A percentile compares a stretch with the other conserved stretches of the same genome.
Conservation (phyloP, 148 eudicot species). For the Dysphania ambrosioides region DNA sequence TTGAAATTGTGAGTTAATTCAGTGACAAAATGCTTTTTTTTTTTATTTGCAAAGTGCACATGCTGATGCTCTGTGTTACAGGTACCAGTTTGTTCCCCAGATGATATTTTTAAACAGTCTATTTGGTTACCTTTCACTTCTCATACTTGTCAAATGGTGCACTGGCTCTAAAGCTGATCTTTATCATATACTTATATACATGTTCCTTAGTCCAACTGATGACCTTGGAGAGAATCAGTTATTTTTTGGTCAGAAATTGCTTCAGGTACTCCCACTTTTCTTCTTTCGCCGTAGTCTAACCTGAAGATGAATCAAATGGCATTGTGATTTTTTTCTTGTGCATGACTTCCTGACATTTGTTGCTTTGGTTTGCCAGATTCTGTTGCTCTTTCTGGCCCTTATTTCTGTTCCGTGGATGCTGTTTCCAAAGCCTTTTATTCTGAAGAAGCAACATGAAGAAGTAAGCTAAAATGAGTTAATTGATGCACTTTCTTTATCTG, state of each 20-base stretch:
- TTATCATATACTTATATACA: constrained; percentile 84
- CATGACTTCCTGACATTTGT: constrained; percentile 14
- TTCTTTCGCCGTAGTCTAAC: not conserved
- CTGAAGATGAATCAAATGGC: constrained; percentile 9
- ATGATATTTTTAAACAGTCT: constrained; percentile 82
- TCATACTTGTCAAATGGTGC: constrained; percentile 86
- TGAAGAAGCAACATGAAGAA: constrained; percentile 80
- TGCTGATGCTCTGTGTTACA: constrained; percentile 21
- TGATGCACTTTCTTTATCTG: not conserved
- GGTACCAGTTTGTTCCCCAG: constrained; percentile 88
- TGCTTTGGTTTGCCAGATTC: constrained; percentile 40
- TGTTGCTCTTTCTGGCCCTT: constrained; percentile 61
- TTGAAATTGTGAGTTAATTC: not conserved
- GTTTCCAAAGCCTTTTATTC: constrained; percentile 83
- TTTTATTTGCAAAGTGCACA: not conserved
- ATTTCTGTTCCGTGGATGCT: constrained; percentile 92
- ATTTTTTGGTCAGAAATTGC: constrained; percentile 66
- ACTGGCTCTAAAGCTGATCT: constrained; percentile 86
- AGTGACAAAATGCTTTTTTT: no score
- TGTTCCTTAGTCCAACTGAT: constrained; percentile 85
- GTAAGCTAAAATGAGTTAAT: constrained; percentile 34
- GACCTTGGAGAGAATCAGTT: constrained; percentile 89
- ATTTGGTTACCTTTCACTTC: constrained; percentile 84
- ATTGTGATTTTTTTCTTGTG: no score
- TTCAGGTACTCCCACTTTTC: constrained; percentile 49